Evolutionary conservation across 2,329 filamentous ascomycete genomes (phyloP), one percentile per base, ranked within the genome.

Genomic region (Sclerotinia glacialis): DNA sequence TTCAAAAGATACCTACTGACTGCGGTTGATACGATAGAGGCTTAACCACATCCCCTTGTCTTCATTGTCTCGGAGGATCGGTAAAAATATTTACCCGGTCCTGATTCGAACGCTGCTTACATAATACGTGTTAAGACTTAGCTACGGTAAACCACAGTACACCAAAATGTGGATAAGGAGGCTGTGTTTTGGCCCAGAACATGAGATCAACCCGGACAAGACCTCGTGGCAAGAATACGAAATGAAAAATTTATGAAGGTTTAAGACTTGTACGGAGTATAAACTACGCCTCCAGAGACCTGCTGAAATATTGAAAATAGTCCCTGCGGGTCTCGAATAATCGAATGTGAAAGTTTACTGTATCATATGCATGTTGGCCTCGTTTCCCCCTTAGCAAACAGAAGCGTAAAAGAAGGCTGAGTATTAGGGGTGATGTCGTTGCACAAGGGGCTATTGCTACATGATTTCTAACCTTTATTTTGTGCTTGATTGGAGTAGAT

Each of bases 21-120:
- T 54, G 47, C 52, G 53, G 37, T 59, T 58, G 26, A 67, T 34
- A 54, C 60, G 67, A 67, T 34, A 56, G 63, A 68, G 58, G 70
- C 65, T 66, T 56, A 47, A 47, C 21, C 7, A 34, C 34, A 55
- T 67, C 42, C 47, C 47, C 40, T 62, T 58, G 55, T 62, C 54
- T 28, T n/a, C 49, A 28, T 64, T 55, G 44, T 65, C 53, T 65
- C 37, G 50, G 37, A 28, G 34, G 5, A 40, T 16, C 46, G 64
- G 44, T 18, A 18, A 2, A 55, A 49, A 7, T 11, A n/a, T 47
- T 49, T 37, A 37, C n/a, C 53, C 53, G 34, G 26, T 34, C 23
- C 23, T 58, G 1, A 14, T 31, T 23, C 18, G 21, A 34, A 40
- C 2, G 14, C 2, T 26, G 58, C 46, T 61, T 61, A 49, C 5